Base-by-base conservation (phyloP, 164 flowering plant species). In the Amborella trichopoda region DNA sequence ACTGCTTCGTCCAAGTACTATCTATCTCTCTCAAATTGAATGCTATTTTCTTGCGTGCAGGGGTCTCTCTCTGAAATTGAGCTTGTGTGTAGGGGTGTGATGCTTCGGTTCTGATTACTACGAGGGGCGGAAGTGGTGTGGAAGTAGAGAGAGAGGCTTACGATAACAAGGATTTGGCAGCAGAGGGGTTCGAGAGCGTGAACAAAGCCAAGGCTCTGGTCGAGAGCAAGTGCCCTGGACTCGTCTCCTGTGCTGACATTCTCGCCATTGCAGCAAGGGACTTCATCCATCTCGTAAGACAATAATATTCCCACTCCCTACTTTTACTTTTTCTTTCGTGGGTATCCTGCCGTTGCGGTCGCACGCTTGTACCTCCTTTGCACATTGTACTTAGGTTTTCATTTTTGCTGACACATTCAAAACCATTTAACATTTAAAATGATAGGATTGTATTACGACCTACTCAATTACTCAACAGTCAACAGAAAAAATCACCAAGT, bases 211-310 rank as follows among this genome's bases (percentile, higher is more conserved):
- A 86, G 65, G 66, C 70, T 2, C 26, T 80, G 68, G 78, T 86
- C 43, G 98, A 90, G 61, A 68, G 58, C 70, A 71, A 77, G 46
- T 90, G 98, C 50, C 94, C 91, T 40, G 89, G 84, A 18, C 72
- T 77, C 44, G 98, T 86, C 1, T 90, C 98, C 5, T 90, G 98
- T 55, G 94, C 98, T 2, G 96, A 90, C 56, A 80, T 90, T 46
- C 85, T 90, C 25, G 94, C 95, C 23, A 66, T 90, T 50, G 83
- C 94, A 9, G 83, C 94, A 21, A 66, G 94, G 65, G 91, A 90
- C 62, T 81, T 68, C 53, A 76, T 90, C 59, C 82, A 78, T 63
- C 53, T 90, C 88, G 97, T 86, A 66, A 52, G 44, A n/a, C n/a
- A n/a, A n/a, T n/a, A n/a, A n/a, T n/a, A n/a, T n/a, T n/a, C n/a